phyloP scores from a whole-genome alignment of 2,329 filamentous ascomycete genomes.

The Trichoderma sp. region DNA sequence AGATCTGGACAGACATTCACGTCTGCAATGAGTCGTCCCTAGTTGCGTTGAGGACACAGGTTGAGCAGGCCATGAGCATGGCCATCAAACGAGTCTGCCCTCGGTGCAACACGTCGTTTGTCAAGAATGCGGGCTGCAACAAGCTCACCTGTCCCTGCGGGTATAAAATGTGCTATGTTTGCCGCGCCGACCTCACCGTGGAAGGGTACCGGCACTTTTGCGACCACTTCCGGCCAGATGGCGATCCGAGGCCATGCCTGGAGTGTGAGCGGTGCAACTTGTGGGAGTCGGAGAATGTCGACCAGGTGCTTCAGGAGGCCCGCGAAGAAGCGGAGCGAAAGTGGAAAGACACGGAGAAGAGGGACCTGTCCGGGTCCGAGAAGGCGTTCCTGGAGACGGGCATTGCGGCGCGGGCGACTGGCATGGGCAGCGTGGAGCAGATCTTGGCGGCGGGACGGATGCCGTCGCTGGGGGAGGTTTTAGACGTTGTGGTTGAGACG shows the following conservation, averaged over 20 bases:
- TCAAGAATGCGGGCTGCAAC: conserved; percentile 93
- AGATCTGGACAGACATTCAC: conserved; percentile 84
- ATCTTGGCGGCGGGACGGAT: conserved; percentile 34
- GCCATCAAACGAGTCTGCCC: conserved; percentile 95
- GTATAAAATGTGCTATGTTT: conserved; percentile 98
- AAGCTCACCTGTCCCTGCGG: conserved; percentile 94
- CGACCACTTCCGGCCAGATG: conserved; percentile 84
- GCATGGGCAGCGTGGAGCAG: conserved; percentile 31
- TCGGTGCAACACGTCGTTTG: conserved; percentile 83
- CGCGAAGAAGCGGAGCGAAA: conserved; percentile 67
- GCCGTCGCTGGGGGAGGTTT: conserved; percentile 42
- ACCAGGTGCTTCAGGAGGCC: conserved; percentile 64
- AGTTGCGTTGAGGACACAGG: conserved; percentile 77
- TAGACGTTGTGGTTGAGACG: conserved; percentile 45
- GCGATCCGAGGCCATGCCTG: conserved; percentile 65
- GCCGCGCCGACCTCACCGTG: conserved; percentile 68
- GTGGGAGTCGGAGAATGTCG: conserved; percentile 71
- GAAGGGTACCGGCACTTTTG: conserved; percentile 94
- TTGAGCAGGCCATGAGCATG: conserved; percentile 89
- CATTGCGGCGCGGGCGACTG: conserved; percentile 32
- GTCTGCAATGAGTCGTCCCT: conserved; percentile 82
- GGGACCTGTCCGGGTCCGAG: conserved; percentile 53
- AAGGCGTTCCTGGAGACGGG: conserved; percentile 56
- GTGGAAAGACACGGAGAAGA: conserved; percentile 65
- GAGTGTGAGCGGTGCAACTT: conserved; percentile 81